Evolutionary conservation across 2,329 filamentous ascomycete species (phyloP).

Genomic region (Penicillium sp.): DNA sequence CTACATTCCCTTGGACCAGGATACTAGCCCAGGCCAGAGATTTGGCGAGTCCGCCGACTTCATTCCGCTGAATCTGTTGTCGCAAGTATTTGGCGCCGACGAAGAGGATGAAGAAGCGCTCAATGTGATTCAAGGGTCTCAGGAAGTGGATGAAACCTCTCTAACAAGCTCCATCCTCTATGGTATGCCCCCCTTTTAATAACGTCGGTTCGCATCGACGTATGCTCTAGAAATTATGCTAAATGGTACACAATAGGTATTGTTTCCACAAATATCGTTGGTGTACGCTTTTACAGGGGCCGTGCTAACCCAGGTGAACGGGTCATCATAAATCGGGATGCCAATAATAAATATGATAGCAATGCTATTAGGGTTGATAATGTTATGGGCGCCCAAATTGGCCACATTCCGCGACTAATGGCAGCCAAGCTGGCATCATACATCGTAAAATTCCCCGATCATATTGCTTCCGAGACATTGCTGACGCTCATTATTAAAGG

Average conservation of each 20-base stretch:
- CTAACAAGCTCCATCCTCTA: constrained; percentile 38
- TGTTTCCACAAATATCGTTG: constrained; percentile 57
- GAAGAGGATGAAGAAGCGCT: constrained; percentile 39
- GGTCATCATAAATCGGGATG: constrained; percentile 63
- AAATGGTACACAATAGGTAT: constrained; percentile 24
- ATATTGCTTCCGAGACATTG: neutral
- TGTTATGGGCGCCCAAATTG: constrained; percentile 71
- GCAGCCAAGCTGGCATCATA: constrained; percentile 72
- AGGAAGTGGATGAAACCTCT: constrained; percentile 37
- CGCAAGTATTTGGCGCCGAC: constrained; percentile 29
- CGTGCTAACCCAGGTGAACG: constrained; percentile 61
- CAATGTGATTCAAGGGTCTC: constrained; percentile 31
- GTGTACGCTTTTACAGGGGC: constrained; percentile 61
- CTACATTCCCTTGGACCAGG: neutral
- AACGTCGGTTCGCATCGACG: neutral
- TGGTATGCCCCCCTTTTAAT: constrained; percentile 27
- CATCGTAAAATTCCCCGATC: constrained; percentile 50
- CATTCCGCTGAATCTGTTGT: constrained; percentile 31
- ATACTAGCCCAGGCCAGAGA: constrained; percentile 19
- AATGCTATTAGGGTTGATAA: constrained; percentile 81
- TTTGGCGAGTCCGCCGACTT: constrained; percentile 30
- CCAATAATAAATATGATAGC: constrained; percentile 64
- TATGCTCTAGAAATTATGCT: neutral
- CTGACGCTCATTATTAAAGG: constrained; percentile 34
- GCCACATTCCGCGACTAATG: constrained; percentile 67